Evolutionary conservation across 176 grass and related monocot species (phyloP), one percentile per base, ranked within the genome.

Genomic region (Tuctoria greenei): DNA sequence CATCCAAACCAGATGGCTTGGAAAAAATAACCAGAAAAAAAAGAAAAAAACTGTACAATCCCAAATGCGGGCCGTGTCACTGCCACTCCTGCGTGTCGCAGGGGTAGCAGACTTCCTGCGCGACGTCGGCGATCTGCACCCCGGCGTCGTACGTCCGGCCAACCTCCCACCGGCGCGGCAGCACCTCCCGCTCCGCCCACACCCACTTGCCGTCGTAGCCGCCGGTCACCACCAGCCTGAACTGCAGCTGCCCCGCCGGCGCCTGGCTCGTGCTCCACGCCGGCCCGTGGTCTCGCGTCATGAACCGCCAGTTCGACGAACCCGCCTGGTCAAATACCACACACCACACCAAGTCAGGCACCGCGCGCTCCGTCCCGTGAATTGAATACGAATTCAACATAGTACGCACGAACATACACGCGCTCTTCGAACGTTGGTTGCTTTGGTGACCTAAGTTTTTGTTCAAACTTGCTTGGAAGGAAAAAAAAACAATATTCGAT

Each of bases 161-260:
- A 18, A 49, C 70, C 43, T 65, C 20, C 90, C 90, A 86, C 47
- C 84, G 67, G 0, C 66, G 63, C 15, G 93, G 90, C 40, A 97
- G 83, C 27, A 97, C 90, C 84, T 86, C 90, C 38, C 55, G 10
- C 45, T 90, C 90, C 0, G 87, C 84, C 87, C 87, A 84, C 80
- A 93, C 76, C 90, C 93, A 97, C 65, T 90, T 93, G 35, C 93
- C 90, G 66, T 87, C 86, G 63, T 79, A 90, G 3, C 93, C 93
- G 26, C 82, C 88, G 2, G 90, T 97, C 14, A 97, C 93, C 62
- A 90, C 90, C 62, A 97, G 37, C 51, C 87, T 61, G 50, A 97
- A 38, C 74, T 90, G 84, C 44, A 97, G 82, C 63, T 90, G 87
- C 42, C 73, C 87, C 23, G 52, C 26, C 16, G 93, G 90, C 42